phyloP scores from a whole-genome alignment of 352 stramenopile species.

The Globisporangium paddicum region DNA sequence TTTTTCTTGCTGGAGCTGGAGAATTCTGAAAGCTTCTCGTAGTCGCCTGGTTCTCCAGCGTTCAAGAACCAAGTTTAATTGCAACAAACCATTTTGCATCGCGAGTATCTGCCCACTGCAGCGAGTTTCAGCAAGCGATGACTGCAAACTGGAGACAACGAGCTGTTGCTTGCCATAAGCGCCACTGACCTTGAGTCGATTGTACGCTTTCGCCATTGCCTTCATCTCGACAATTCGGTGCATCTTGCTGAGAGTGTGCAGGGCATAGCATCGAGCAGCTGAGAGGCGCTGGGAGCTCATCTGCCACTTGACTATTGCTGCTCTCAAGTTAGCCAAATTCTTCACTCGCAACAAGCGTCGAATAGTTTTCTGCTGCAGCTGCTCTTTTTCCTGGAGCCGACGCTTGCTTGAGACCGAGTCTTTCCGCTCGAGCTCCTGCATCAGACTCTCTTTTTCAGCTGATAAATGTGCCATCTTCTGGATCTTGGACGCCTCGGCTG shows the following conservation, averaged over 20 bases:
- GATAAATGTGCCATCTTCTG: constrained; percentile 62
- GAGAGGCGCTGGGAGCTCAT: not conserved
- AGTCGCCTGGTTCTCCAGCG: not conserved
- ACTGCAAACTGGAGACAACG: not conserved
- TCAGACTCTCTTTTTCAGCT: constrained; percentile 50
- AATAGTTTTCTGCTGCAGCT: constrained; percentile 23
- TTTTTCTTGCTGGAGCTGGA: not conserved
- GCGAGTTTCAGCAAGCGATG: not conserved
- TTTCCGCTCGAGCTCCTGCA: constrained; percentile 44
- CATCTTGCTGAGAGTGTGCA: not conserved
- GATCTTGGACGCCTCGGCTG: constrained; percentile 55
- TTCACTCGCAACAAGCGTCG: constrained; percentile 33
- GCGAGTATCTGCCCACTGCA: not conserved
- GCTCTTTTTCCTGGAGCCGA: constrained; percentile 19
- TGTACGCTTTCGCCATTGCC: constrained; percentile 8
- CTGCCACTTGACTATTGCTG: constrained; percentile 8
- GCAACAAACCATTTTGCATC: not conserved
- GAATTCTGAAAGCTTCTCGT: not conserved
- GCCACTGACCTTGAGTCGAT: not conserved
- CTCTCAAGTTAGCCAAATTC: constrained; percentile 16
- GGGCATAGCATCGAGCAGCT: not conserved
- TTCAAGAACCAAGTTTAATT: not conserved
- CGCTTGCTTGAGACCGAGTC: constrained; percentile 30
- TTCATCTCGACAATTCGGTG: constrained; percentile 8
- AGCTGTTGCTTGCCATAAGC: not conserved